Base-by-base conservation (phyloP, 805 yeast species). In the Sugiyamaella valdiviana region DNA sequence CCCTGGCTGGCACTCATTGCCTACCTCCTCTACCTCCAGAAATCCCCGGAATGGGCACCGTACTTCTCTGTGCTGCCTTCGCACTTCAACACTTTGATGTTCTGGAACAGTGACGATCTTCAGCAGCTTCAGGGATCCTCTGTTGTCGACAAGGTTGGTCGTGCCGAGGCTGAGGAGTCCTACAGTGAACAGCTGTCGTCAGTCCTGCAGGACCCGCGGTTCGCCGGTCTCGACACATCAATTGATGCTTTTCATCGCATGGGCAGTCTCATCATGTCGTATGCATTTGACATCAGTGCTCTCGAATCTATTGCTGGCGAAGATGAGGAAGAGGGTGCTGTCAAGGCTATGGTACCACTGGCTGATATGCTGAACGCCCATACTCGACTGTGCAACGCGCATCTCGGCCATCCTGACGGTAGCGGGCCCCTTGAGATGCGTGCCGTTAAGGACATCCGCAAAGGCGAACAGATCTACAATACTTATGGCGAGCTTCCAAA, bases 321-420 rank as follows among this genome's bases (percentile, higher is more conserved):
- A 6, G 70, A 63, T 2, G 59, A 58, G 1, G 67, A 60, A 1
- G 72, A 62, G 19, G 71, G 62, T 35, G 69, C 68, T 3, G 68
- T 75, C 54, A 90, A 90, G 62, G 83, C 95, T 0, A 83, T 93
- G 95, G 88, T 90, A 2, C 96, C 98, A 0, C 69, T 89, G 41
- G 98, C 98, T 0, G 99, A 91, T 62, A 81, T 87, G 19, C 68
- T 93, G 51, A 91, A 93, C 61, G 87, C 96, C 1, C 93, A 90
- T 60, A 84, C 95, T 1, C 73, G 74, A 6, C 69, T 76, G 15
- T 80, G 80, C 58, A 91, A 91, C 63, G 96, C 96, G 6, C 76
- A 80, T 49, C 67, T 89, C 52, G 74, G 73, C 38, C 79, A 79
- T 52, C 64, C 66, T 1, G 52, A 51, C 10, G 49, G 29, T 22